Percentiles rank a stretch among this genome's conserved stretches.
Evolutionary conservation across 2,329 filamentous ascomycete genomes (phyloP).

Genomic region (Beauveria rudraprayagi): DNA sequence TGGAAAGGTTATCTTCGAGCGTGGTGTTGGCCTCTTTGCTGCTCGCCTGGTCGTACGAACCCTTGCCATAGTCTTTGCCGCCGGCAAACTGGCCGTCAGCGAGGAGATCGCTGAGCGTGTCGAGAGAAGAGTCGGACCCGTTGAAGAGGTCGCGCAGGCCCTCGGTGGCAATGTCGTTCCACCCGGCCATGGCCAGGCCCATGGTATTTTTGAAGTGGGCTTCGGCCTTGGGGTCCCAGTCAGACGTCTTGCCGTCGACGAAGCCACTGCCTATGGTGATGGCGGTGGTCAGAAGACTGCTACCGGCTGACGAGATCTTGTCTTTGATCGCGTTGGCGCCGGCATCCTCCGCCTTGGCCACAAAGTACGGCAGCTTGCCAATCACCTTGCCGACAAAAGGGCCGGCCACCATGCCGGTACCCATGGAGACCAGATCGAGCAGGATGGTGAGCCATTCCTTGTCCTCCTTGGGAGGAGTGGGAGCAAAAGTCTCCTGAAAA

Average conservation of each 20-base stretch:
- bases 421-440: constrained; percentile 23
- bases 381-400: constrained; percentile 20
- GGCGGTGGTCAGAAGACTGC: background rate
- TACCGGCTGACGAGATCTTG: background rate
- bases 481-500: constrained; percentile 16
- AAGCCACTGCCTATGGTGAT: background rate
- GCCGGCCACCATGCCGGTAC: constrained; percentile 16
- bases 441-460: constrained; percentile 22
- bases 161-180: background rate
- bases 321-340: background rate
- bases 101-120: constrained; percentile 19
- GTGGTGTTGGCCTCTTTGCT: background rate
- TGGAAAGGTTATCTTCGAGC: constrained; percentile 14
- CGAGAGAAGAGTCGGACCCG: constrained; percentile 17
- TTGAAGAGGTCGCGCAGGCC: constrained; percentile 16
- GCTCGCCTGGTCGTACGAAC: background rate
- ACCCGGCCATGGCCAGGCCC: background rate
- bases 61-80: constrained; percentile 10
- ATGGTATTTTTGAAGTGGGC: background rate
- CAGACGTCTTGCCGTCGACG: background rate
- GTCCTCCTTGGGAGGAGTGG: constrained; percentile 5
- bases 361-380: constrained; percentile 3
- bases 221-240: background rate
- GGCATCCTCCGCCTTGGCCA: background rate
- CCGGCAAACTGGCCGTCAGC: constrained; percentile 22